Percentiles rank a stretch among this genome's conserved stretches.
Conservation (phyloP, 805 yeast genomes). For the Wickerhamomyces xylosicus region DNA sequence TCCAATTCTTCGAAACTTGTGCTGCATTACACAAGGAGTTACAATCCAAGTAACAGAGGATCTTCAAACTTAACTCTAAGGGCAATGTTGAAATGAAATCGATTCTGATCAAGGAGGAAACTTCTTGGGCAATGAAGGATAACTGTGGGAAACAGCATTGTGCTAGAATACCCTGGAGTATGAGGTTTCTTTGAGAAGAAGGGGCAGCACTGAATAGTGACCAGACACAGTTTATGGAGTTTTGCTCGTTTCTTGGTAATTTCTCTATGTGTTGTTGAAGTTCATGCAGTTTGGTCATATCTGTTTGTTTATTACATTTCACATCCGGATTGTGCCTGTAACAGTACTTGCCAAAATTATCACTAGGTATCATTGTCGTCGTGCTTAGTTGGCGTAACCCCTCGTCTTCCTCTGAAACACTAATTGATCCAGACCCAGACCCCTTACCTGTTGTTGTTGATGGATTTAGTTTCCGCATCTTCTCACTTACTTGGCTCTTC, state of each 20-base stretch:
- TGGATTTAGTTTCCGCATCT: too few species aligned
- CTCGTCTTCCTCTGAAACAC: not conserved
- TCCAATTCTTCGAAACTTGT: conserved; percentile 84
- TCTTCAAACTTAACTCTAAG: conserved; percentile 72
- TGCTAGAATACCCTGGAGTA: conserved; percentile 71
- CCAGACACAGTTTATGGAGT: conserved; percentile 77
- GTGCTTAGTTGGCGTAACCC: not conserved
- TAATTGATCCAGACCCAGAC: too few species aligned
- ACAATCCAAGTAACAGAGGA: conserved; percentile 85
- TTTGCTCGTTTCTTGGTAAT: conserved; percentile 61
- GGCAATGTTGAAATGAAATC: conserved; percentile 86
- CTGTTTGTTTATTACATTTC: conserved; percentile 59
- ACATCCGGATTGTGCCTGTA: conserved; percentile 91
- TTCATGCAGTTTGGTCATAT: conserved; percentile 49
- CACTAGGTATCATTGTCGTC: conserved; percentile 20
- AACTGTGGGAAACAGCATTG: conserved; percentile 95
- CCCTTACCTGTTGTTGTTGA: not conserved
- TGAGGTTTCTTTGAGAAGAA: conserved; percentile 56
- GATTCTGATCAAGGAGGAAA: conserved; percentile 68
- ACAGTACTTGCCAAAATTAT: conserved; percentile 62
- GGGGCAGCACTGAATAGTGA: conserved; percentile 72
- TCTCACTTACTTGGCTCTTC: too few species aligned
- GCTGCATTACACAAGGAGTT: conserved; percentile 91
- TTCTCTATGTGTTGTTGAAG: conserved; percentile 48
- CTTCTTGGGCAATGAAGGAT: conserved; percentile 74